phyloP scores from a whole-genome alignment of 129 eudicot species.

The Smallanthus sonchifolius region DNA sequence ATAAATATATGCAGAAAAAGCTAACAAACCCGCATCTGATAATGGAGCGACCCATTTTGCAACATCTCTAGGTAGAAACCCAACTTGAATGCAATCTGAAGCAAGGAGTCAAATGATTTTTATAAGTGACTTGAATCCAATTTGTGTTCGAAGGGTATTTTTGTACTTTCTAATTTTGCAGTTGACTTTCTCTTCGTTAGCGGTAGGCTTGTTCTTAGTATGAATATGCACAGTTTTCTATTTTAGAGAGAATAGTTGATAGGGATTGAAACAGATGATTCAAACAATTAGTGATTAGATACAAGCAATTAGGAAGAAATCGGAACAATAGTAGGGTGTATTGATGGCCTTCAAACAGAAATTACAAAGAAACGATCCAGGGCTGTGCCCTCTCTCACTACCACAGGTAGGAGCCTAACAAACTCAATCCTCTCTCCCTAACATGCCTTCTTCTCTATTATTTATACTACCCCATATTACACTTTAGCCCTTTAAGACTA shows the following conservation, averaged over 20 bases:
- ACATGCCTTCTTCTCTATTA: no score
- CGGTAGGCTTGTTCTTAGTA: background rate
- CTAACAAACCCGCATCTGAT: slow-evolving; percentile 63
- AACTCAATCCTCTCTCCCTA: no score
- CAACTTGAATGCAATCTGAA: slow-evolving; percentile 68
- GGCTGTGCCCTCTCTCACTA: no score
- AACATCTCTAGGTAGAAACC: slow-evolving; percentile 73
- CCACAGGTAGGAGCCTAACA: no score
- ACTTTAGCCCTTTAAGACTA: no score
- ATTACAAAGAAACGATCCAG: no score
- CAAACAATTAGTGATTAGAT: no score
- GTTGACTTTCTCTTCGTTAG: background rate
- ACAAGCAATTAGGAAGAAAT: no score
- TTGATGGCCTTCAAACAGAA: no score
- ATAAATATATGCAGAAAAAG: slow-evolving; percentile 60
- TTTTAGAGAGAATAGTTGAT: background rate
- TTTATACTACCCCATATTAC: no score
- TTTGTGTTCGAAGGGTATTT: background rate
- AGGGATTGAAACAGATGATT: no score
- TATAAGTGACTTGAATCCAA: background rate
- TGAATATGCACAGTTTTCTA: background rate
- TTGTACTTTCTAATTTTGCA: background rate
- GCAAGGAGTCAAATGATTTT: slow-evolving; percentile 1
- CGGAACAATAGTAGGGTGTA: no score
- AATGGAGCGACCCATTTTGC: slow-evolving; percentile 90